Percentiles rank a stretch among this genome's conserved stretches.
Conservation (phyloP, 192 early-diverging fungal genomes). For the Cladochytrium replicatum region DNA sequence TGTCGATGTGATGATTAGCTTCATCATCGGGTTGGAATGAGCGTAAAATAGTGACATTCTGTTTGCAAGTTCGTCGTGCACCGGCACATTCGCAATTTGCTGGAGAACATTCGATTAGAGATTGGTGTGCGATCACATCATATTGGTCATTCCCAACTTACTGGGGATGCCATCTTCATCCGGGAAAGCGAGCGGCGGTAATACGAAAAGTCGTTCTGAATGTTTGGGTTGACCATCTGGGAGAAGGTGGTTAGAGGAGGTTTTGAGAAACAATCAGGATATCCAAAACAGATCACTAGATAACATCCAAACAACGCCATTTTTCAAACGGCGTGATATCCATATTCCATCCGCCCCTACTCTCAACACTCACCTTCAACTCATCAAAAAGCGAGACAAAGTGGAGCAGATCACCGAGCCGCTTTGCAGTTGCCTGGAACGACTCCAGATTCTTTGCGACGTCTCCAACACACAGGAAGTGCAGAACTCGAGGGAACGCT, state of each 20-base stretch:
- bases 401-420: slow-evolving; percentile 74
- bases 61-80: slow-evolving; percentile 76
- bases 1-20: slow-evolving; percentile 73
- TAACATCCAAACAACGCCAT: not conserved
- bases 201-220: slow-evolving; percentile 98
- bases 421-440: slow-evolving; percentile 69
- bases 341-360: not conserved
- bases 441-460: slow-evolving; percentile 49
- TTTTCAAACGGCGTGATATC: slow-evolving; percentile 14
- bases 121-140: not conserved
- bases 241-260: not conserved
- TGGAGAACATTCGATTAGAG: not conserved
- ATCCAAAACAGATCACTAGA: not conserved
- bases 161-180: slow-evolving; percentile 60
- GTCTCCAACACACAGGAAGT: slow-evolving; percentile 44
- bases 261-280: not conserved
- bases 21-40: slow-evolving; percentile 88
- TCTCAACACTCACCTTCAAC: slow-evolving; percentile 58
- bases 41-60: slow-evolving; percentile 95
- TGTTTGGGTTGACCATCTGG: slow-evolving; percentile 65
- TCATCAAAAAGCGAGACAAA: slow-evolving; percentile 89
- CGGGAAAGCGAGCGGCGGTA: slow-evolving; percentile 83
- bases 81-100: slow-evolving; percentile 14
- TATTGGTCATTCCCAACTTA: slow-evolving; percentile 24
- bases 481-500: slow-evolving; percentile 25